phyloP scores from a whole-genome alignment of 164 flowering plant genomes.

The Berberis vulgaris region DNA sequence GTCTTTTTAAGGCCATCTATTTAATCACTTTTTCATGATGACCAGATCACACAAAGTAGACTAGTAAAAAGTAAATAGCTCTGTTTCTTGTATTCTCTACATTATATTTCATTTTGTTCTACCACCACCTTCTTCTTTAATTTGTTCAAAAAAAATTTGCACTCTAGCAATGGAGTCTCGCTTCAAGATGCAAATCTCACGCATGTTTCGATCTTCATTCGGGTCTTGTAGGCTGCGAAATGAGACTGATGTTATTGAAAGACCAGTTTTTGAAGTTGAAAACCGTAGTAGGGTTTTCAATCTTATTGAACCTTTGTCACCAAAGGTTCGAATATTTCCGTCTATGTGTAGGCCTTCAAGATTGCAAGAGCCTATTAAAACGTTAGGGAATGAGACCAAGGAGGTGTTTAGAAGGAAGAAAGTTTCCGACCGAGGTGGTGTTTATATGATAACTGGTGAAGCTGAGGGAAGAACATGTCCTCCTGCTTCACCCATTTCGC shows the following conservation, averaged over 20 bases:
- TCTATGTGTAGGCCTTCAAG: slow-evolving; percentile 27
- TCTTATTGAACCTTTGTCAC: slow-evolving; percentile 17
- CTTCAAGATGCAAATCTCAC: slow-evolving; percentile 42
- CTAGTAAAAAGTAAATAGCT: too few species aligned
- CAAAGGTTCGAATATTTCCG: slow-evolving; percentile 25
- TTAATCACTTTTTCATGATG: too few species aligned
- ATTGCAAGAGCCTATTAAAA: background rate
- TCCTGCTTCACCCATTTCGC: slow-evolving; percentile 34
- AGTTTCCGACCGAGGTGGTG: slow-evolving; percentile 8
- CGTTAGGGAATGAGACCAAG: background rate
- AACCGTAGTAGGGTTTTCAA: slow-evolving; percentile 11
- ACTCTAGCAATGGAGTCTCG: slow-evolving; percentile 39
- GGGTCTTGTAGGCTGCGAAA: slow-evolving; percentile 41
- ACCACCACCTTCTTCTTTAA: background rate
- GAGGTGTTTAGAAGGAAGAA: slow-evolving; percentile 19
- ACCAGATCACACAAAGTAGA: too few species aligned
- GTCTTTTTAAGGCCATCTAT: too few species aligned
- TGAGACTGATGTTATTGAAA: slow-evolving; percentile 32
- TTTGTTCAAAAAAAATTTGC: background rate
- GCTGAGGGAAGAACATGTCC: slow-evolving; percentile 31
- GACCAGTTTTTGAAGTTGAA: slow-evolving; percentile 24
- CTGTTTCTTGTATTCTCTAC: slow-evolving; percentile 3
- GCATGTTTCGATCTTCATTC: slow-evolving; percentile 48
- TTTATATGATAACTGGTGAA: slow-evolving; percentile 13
- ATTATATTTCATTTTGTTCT: background rate